These are phyloP conservation scores for Aegle marmelos DNA, from an alignment of 345 rosid species.

Conservation along the genomic window DNA sequence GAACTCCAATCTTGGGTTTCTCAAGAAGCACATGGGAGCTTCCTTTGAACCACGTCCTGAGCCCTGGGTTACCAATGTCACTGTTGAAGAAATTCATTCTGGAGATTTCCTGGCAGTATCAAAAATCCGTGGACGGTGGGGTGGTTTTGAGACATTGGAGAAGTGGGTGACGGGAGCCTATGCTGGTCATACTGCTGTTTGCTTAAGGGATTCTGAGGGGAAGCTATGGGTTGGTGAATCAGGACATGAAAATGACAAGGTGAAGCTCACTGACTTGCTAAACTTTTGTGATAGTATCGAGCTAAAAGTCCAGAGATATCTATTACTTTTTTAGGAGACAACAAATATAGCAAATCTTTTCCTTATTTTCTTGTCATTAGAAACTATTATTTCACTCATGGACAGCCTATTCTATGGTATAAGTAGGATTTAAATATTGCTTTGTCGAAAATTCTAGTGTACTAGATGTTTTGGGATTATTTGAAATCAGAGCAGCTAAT, in stretches of 20 bases:
- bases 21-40: constrained; percentile 91
- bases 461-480: neutral
- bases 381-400: neutral
- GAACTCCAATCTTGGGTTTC: constrained; percentile 75
- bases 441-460: neutral
- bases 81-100: constrained; percentile 69
- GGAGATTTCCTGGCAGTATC: constrained; percentile 92
- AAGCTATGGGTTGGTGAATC: constrained; percentile 97
- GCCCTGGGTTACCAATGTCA: constrained; percentile 75
- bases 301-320: neutral
- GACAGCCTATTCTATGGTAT: neutral
- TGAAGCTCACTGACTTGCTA: constrained; percentile 19
- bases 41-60: constrained; percentile 66
- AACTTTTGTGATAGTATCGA: neutral
- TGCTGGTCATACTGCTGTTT: constrained; percentile 95
- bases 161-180: constrained; percentile 99
- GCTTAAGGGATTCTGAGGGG: constrained; percentile 86
- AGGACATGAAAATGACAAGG: constrained; percentile 93
- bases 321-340: neutral
- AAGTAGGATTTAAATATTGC: neutral
- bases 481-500: neutral
- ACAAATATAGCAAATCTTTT: neutral
- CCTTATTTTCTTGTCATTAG: neutral
- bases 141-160: constrained; percentile 97
- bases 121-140: constrained; percentile 89